Evolutionary conservation across 164 flowering plant species (phyloP), one percentile per base, ranked within the genome.

Genomic region (Vitis rotundifolia): DNA sequence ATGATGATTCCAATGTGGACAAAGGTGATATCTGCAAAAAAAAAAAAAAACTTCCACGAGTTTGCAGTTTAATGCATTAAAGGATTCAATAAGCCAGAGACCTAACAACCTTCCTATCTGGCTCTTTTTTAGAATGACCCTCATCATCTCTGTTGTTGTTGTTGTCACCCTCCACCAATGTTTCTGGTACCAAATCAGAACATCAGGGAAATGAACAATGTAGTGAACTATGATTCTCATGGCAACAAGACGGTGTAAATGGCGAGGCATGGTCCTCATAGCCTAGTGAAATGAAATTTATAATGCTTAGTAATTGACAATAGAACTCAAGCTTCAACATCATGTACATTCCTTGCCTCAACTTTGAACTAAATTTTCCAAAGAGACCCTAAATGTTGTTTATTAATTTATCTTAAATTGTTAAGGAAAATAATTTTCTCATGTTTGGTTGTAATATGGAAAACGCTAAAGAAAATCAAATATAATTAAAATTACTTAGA

Each of bases 1-100:
- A 90, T 54, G 97, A 90, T 64, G 98, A 79, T 63, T 93, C 98
- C 75, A 95, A 75, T 28, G 98, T 95, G 68, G 99, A 86, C 52
- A 88, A 74, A 68, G 92, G 98, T 37, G 93, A 91, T 64, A 91
- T 37, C 99, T 96, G 95, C 88, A 79, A 19, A 68, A 8, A 22
- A 22, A 22, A 22, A 19, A 19, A 22, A 22, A 22, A 22, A 64
- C 60, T 48, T n/a, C 29, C 29, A 59, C 81, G 29, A 83, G 77
- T 58, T 37, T 59, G 65, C 12, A 67, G 9, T 49, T 67, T 49
- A 54, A 55, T 52, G 49, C 13, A 66, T 37, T 62, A 65, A 19
- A 16, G 10, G n/a, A 50, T 52, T 66, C 18, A 26, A 8, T 11
- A 69, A 61, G 66, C 54, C 3, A 49, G 29, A 48, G 37, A 22